These are phyloP conservation scores for Astrephomene gubernaculifera DNA, from an alignment of 139 green algal species.

Conservation along the genomic window DNA sequence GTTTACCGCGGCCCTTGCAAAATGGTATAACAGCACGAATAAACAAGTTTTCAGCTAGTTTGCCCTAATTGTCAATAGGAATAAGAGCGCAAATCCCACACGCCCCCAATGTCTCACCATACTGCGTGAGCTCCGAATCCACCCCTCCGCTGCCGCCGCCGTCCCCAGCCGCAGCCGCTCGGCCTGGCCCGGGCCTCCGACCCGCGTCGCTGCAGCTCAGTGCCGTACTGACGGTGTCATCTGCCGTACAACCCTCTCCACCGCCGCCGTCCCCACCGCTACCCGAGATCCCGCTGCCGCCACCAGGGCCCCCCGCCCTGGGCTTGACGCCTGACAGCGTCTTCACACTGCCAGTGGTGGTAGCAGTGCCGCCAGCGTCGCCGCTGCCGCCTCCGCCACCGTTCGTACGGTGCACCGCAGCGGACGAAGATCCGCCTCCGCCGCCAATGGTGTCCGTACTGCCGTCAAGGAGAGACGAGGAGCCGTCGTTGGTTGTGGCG, in stretches of 20 bases:
- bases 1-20: too few species aligned
- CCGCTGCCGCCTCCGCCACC: not conserved
- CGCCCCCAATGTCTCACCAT: too few species aligned
- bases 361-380: not conserved
- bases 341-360: too few species aligned
- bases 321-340: not conserved
- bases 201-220: constrained; percentile 25
- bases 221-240: constrained; percentile 1
- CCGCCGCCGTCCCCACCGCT: too few species aligned
- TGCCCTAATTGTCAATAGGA: too few species aligned
- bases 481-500: not conserved
- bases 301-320: not conserved
- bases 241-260: too few species aligned
- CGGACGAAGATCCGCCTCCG: not conserved
- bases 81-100: too few species aligned
- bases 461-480: not conserved
- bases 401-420: too few species aligned
- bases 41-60: too few species aligned
- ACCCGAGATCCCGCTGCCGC: too few species aligned
- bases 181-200: not conserved
- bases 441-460: not conserved
- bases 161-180: not conserved
- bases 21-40: too few species aligned
- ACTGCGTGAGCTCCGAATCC: constrained; percentile 31
- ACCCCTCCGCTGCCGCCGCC: not conserved